Percentiles rank a stretch among this genome's conserved stretches.
Conservation (phyloP, 441 rosid genomes). For the Bocquillonia castaneifolia region DNA sequence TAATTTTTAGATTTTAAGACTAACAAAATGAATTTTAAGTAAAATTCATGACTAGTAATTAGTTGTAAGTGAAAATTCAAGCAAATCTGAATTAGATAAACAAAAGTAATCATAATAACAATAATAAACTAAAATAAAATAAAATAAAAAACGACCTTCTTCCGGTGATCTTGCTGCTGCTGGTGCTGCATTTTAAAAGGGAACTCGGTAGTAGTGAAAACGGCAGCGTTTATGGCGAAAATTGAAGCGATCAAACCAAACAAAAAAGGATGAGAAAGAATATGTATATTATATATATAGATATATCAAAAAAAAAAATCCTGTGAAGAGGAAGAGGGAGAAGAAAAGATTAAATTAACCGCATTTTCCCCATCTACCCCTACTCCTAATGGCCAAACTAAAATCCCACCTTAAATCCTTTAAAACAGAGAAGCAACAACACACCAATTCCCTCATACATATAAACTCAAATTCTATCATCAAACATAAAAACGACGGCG, state of each 20-base stretch:
- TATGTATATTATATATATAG: too few relatives aligned
- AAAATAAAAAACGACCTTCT: slow-evolving; percentile 45
- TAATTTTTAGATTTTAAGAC: too few relatives aligned
- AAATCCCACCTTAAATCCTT: slow-evolving; percentile 41
- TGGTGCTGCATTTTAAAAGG: neutral
- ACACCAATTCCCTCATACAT: slow-evolving; percentile 50
- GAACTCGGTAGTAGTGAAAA: neutral
- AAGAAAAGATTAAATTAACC: slow-evolving; percentile 52
- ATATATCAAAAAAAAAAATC: slow-evolving; percentile 3
- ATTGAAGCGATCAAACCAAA: slow-evolving; percentile 4
- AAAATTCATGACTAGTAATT: too few relatives aligned
- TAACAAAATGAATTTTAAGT: too few relatives aligned
- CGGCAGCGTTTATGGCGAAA: neutral
- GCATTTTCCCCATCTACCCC: slow-evolving; percentile 81
- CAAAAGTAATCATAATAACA: neutral
- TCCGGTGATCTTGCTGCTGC: slow-evolving; percentile 78
- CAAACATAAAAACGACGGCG: slow-evolving; percentile 9
- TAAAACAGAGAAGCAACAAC: slow-evolving; percentile 32
- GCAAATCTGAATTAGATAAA: neutral
- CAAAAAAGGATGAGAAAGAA: neutral
- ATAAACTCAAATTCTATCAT: slow-evolving; percentile 26
- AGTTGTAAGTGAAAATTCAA: neutral
- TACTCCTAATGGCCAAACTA: slow-evolving; percentile 50
- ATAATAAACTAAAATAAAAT: neutral
- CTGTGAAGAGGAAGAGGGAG: neutral